Base-by-base conservation (phyloP, 768 basidiomycete species). In the Cubamyces sp. region DNA sequence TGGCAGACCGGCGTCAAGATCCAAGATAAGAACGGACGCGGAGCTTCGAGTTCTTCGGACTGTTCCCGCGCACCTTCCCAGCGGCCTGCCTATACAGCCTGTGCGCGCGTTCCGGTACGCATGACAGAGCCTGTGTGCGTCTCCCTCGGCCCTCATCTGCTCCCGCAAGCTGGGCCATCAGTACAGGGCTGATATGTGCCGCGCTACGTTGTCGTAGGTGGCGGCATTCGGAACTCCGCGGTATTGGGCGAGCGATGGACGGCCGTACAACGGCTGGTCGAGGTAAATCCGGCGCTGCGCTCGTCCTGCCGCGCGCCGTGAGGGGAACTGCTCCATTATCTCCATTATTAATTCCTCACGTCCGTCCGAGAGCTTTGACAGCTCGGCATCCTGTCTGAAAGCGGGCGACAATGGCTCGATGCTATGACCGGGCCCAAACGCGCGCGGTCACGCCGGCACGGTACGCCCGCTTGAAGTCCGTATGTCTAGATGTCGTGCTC, bases 281-380 rank as follows among this genome's bases (percentile, higher is more conserved):
- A 39, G 21, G 56, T 26, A 49, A 18, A 40, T 34, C 46, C 56
- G 56, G 23, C 46, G 28, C 28, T 25, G 34, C 39, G 23, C 21
- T 40, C 23, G 37, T 7, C 34, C 9, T 34, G 5, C 34, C 34
- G 34, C 9, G 34, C 5, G 21, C 12, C 26, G 21, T 12, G 26
- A 12, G 3, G 23, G 26, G 26, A 26, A 30, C 48, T 18, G 25
- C 45, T 46, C 45, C 19, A 21, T 46, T 46, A 46, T 49, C 48
- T 49, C 23, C 48, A 49, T 26, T n/a, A 48, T 57, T 39, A 57
- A 57, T 57, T 48, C 56, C 56, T 57, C 47, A 57, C 56, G 56
- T 57, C 56, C 46, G 39, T 37, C 23, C 56, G 37, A 14, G 37
- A 25, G 47, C 28, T 7, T 7, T 57, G 56, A 41, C 47, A 57